phyloP scores from a whole-genome alignment of 371 early-diverging fungal species.

The Circinella umbellata region DNA sequence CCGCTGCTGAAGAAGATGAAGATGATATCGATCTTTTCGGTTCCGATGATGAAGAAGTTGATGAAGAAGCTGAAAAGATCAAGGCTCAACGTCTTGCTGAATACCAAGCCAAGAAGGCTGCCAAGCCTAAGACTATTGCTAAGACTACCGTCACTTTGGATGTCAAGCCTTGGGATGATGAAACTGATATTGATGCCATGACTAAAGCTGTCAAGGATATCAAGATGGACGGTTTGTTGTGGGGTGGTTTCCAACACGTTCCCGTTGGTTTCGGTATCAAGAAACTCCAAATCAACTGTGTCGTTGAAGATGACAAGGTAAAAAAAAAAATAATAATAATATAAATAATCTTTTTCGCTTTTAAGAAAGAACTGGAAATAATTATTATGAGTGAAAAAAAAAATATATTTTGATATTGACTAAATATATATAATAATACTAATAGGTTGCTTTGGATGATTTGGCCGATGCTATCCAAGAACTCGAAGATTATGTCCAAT shows the following conservation, averaged over 20 bases:
- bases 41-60: slow-evolving; percentile 90
- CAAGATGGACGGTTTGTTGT: slow-evolving; percentile 88
- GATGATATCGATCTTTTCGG: slow-evolving; percentile 97
- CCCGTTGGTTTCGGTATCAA: slow-evolving; percentile 93
- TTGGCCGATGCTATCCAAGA: slow-evolving; percentile 79
- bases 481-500: slow-evolving; percentile 90
- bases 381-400: too few relatives aligned
- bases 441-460: slow-evolving; percentile 70
- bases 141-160: slow-evolving; percentile 94
- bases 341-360: not conserved
- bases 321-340: not conserved
- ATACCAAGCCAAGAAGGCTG: slow-evolving; percentile 93
- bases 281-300: slow-evolving; percentile 93
- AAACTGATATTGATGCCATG: slow-evolving; percentile 85
- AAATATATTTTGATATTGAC: too few relatives aligned
- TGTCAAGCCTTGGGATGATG: slow-evolving; percentile 98
- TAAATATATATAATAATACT: not conserved
- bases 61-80: slow-evolving; percentile 89
- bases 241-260: slow-evolving; percentile 83
- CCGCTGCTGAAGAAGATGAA: slow-evolving; percentile 78
- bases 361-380: not conserved
- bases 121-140: slow-evolving; percentile 90
- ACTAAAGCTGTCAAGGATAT: slow-evolving; percentile 77
- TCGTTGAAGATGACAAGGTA: slow-evolving; percentile 94
- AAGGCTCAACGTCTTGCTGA: slow-evolving; percentile 90